Evolutionary conservation across 1,139 yeast species (phyloP).

Genomic region (Geotrichum citri-aurantii): DNA sequence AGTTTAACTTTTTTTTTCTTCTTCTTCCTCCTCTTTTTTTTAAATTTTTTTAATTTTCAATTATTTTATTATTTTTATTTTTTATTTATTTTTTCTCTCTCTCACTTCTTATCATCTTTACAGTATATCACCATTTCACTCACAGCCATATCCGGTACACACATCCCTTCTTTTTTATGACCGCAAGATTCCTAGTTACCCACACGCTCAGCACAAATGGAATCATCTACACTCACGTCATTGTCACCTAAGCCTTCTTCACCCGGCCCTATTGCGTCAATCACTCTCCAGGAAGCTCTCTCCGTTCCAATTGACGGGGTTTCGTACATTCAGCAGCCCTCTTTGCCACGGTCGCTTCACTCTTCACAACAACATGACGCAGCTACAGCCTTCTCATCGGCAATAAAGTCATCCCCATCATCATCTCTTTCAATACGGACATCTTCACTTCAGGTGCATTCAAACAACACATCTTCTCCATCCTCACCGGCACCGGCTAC

Average conservation of each 20-base stretch:
- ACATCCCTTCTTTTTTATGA: not conserved
- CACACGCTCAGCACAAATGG: not conserved
- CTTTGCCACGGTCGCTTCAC: not conserved
- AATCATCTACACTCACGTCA: not conserved
- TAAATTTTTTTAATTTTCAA: not conserved
- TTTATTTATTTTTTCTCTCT: not conserved
- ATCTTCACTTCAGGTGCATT: constrained; percentile 1
- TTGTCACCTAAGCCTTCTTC: not conserved
- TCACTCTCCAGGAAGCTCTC: constrained; percentile 4
- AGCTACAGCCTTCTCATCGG: not conserved
- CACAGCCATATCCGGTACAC: not conserved
- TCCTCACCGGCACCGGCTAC: constrained; percentile 20
- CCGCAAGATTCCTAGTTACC: not conserved
- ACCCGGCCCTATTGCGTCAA: not conserved
- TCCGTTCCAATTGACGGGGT: constrained; percentile 13
- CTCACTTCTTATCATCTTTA: not conserved
- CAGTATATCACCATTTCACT: not conserved
- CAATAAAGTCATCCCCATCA: not conserved
- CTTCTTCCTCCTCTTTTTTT: not conserved
- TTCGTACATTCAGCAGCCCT: constrained; percentile 7
- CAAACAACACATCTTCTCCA: constrained; percentile 10
- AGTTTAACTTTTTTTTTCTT: not conserved
- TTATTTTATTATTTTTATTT: not conserved
- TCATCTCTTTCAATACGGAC: constrained; percentile 9
- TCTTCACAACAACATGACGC: not conserved